Evolutionary conservation across 106 monocot species (phyloP), one percentile per base, ranked within the genome.

Genomic region (Allium sativum): DNA sequence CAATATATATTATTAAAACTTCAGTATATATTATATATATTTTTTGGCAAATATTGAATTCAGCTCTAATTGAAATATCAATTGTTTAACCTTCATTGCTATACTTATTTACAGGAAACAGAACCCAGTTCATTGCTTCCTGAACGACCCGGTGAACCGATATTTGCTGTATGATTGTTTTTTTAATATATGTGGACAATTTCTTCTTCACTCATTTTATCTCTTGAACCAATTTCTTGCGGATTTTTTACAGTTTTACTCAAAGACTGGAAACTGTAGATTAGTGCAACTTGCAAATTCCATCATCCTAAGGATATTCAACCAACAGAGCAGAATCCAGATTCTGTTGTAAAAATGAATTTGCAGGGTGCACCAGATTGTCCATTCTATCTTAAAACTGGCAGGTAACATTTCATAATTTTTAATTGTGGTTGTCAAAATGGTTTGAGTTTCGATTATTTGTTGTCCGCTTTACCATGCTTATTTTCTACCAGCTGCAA

Each of bases 321-420:
- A 61, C 17, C 58, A 46, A 52, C 10, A 53, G 72, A 41, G 67
- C 69, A 67, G 44, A 75, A 70, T 69, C 46, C n/a, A 18, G 77
- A n/a, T n/a, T n/a, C n/a, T n/a, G n/a, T n/a, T n/a, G n/a, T n/a
- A n/a, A n/a, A n/a, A n/a, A n/a, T n/a, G n/a, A 12, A 56, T 51
- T 65, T 85, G 53, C 59, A 98, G 96, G 91, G 84, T 61, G 88
- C 91, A 73, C 55, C 70, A 31, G 91, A 98, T 76, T 98, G 96
- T 44, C 82, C 91, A 57, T 98, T 98, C 78, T 98, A 98, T 62
- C 59, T 91, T 50, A 98, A 88, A 68, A 98, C 91, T 71, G 96
- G 91, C 52, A 98, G 96, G 96, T 96, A 66, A 45, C 46, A n/a
- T 12, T 63, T 7, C n/a, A n/a, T n/a, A n/a, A n/a, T n/a, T n/a